Conservation (phyloP, 495 filamentous ascomycete species). For the Penicillium bialowiezense region DNA sequence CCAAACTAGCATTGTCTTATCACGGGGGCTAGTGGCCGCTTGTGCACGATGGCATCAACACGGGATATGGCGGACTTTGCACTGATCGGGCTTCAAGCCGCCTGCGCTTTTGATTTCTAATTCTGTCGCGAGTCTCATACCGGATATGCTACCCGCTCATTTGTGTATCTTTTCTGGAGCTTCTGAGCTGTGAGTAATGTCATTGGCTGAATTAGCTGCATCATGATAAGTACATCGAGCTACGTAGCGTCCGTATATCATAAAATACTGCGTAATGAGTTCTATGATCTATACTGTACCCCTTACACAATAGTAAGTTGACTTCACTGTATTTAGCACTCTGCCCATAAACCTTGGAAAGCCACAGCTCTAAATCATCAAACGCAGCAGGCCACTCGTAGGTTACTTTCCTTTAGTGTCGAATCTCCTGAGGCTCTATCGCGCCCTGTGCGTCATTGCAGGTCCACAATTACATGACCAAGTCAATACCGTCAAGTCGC, state of each 20-base stretch:
- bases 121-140: not conserved
- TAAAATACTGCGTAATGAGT: too few relatives aligned
- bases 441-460: slow-evolving; percentile 1
- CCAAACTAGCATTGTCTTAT: slow-evolving; percentile 8
- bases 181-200: not conserved
- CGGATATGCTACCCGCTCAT: not conserved
- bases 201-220: not conserved
- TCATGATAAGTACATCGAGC: not conserved
- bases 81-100: slow-evolving; percentile 20
- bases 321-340: not conserved
- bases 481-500: not conserved
- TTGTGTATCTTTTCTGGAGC: not conserved
- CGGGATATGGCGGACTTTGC: slow-evolving; percentile 1
- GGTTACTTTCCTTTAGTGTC: not conserved
- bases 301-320: too few relatives aligned
- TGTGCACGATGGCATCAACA: slow-evolving; percentile 27
- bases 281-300: too few relatives aligned
- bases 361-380: too few relatives aligned
- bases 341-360: too few relatives aligned
- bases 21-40: slow-evolving; percentile 15
- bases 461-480: not conserved
- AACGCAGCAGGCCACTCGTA: too few relatives aligned
- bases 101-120: not conserved
- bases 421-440: not conserved
- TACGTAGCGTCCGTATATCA: too few relatives aligned